These are phyloP conservation scores for Corymbia maculata DNA, from an alignment of 345 rosid genomes.

Conservation along the genomic window DNA sequence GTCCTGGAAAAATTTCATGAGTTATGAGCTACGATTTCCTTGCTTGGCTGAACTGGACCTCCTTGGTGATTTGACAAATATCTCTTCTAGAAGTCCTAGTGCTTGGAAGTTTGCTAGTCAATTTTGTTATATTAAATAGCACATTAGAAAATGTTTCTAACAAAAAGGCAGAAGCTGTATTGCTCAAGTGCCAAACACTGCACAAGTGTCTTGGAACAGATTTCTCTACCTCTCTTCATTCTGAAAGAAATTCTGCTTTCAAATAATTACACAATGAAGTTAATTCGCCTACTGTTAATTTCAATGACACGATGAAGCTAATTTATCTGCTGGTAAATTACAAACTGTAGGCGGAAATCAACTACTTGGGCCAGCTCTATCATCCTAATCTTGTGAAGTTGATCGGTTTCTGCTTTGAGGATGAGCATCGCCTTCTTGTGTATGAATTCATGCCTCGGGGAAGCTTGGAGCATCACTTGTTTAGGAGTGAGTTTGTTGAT, in stretches of 20 bases:
- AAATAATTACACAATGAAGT: not conserved
- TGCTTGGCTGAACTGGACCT: not conserved
- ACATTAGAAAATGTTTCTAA: not conserved
- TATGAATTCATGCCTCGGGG: constrained; percentile 90
- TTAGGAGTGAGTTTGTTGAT: constrained; percentile 39
- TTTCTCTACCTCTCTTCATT: not conserved
- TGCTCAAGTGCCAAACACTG: not conserved
- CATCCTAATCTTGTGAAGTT: constrained; percentile 73
- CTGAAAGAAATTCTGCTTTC: not conserved
- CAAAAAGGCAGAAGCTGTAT: not conserved
- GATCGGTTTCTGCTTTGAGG: constrained; percentile 72
- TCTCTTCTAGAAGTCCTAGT: not conserved
- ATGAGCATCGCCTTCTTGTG: constrained; percentile 72
- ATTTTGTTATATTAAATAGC: not conserved
- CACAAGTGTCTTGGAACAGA: not conserved
- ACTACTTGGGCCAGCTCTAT: constrained; percentile 59
- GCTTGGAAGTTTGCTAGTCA: not conserved
- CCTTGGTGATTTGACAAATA: not conserved
- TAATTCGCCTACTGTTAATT: not conserved
- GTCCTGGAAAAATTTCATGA: not conserved
- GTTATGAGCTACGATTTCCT: not conserved
- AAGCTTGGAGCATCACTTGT: constrained; percentile 81
- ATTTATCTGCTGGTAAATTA: not conserved
- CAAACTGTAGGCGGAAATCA: constrained; percentile 58
- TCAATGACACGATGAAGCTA: not conserved